Evolutionary conservation across 2,329 filamentous ascomycete species (phyloP).

Genomic region (Talaromyces piceae): DNA sequence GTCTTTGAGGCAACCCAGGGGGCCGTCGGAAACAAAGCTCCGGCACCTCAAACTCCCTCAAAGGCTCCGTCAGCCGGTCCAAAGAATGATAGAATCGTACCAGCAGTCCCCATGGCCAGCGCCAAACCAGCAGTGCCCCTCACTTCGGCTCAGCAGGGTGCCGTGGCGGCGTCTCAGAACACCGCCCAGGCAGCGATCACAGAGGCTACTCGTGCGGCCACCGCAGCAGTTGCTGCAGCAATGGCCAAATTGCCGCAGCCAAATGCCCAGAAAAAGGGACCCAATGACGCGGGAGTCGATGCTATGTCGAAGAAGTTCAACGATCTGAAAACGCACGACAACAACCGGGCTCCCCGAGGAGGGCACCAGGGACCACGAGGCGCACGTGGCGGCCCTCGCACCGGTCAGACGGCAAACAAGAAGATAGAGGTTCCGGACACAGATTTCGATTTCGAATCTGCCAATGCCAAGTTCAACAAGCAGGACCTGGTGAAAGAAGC

Average conservation of each 20-base stretch:
- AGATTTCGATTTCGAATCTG: slow-evolving; percentile 84
- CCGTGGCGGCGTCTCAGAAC: slow-evolving; percentile 23
- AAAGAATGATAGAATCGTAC: slow-evolving; percentile 37
- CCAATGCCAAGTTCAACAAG: slow-evolving; percentile 86
- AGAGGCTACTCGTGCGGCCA: slow-evolving; percentile 43
- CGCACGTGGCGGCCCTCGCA: slow-evolving; percentile 40
- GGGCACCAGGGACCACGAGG: slow-evolving; percentile 37
- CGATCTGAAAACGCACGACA: slow-evolving; percentile 38
- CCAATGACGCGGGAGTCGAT: slow-evolving; percentile 31
- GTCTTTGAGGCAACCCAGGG: slow-evolving; percentile 30
- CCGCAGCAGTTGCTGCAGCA: slow-evolving; percentile 43
- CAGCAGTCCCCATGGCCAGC: slow-evolving; percentile 39
- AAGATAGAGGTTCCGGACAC: slow-evolving; percentile 84
- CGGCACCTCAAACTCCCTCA: slow-evolving; percentile 15
- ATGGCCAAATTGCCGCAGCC: slow-evolving; percentile 45
- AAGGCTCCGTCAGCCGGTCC: slow-evolving; percentile 25
- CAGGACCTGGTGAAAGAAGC: slow-evolving; percentile 83
- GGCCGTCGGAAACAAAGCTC: slow-evolving; percentile 10
- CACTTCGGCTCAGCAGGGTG: slow-evolving; percentile 19
- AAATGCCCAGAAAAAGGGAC: slow-evolving; percentile 26
- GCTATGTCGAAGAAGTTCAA: slow-evolving; percentile 38
- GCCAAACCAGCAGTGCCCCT: slow-evolving; percentile 25
- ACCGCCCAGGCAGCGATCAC: slow-evolving; percentile 33
- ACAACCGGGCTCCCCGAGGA: slow-evolving; percentile 30
- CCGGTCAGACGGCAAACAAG: slow-evolving; percentile 39